A percentile compares a stretch with the other conserved stretches of the same genome.
Conservation (phyloP, 192 early-diverging fungal genomes). For the Entrophospora sp. region DNA sequence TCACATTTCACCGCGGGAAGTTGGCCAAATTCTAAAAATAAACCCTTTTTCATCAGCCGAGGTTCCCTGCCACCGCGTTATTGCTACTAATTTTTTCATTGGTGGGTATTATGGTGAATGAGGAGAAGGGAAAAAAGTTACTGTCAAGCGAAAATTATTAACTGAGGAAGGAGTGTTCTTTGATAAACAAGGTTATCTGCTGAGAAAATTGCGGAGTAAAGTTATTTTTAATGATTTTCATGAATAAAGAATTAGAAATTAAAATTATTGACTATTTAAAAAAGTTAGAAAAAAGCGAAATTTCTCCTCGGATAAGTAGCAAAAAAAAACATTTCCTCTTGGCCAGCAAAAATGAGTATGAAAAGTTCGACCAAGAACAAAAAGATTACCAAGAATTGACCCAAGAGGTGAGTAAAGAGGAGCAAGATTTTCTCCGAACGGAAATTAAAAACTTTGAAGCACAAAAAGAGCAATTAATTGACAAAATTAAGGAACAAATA, state of each 20-base stretch:
- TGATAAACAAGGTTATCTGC: slow-evolving; percentile 42
- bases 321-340: background rate
- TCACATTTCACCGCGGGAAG: slow-evolving; percentile 42
- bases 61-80: slow-evolving; percentile 59
- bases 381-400: slow-evolving; percentile 3
- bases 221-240: slow-evolving; percentile 44
- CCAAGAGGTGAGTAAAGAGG: background rate
- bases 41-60: slow-evolving; percentile 56
- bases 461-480: slow-evolving; percentile 5
- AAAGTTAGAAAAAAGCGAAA: slow-evolving; percentile 9
- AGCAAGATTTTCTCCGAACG: background rate
- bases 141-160: slow-evolving; percentile 51
- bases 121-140: slow-evolving; percentile 43
- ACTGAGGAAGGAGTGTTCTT: slow-evolving; percentile 49
- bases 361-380: slow-evolving; percentile 2
- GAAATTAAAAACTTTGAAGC: slow-evolving; percentile 5
- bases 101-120: slow-evolving; percentile 53
- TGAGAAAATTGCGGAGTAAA: slow-evolving; percentile 26
- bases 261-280: slow-evolving; percentile 13
- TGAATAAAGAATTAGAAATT: slow-evolving; percentile 6
- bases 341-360: slow-evolving; percentile 1
- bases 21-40: slow-evolving; percentile 48
- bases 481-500: slow-evolving; percentile 7
- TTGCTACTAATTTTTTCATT: slow-evolving; percentile 47
- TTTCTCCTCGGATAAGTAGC: background rate